Evolutionary conservation across 345 rosid genomes (phyloP), one percentile per base, ranked within the genome.

Genomic region (Barbarea vulgaris): DNA sequence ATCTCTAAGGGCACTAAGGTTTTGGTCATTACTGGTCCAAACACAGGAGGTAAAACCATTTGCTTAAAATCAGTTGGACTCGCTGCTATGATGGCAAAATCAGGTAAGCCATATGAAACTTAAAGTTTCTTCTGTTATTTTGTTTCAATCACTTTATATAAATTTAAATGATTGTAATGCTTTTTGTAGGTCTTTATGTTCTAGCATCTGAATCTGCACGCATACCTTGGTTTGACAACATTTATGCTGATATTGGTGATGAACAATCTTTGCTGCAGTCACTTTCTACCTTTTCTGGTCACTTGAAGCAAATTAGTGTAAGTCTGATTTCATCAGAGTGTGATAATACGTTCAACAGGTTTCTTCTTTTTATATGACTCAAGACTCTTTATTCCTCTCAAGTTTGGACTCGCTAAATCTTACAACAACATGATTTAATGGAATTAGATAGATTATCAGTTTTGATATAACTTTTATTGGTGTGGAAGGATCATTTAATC

Each of bases 171-270:
- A 18, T 41, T 34, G 31, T 24, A 19, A 52, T 59, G 41, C 21
- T 5, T 54, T 33, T 65, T 84, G 84, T 87, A 94, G 97, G 96
- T 67, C 89, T 91, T 75, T 69, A 90, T 84, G 89, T 95, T 73
- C 81, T 95, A 82, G 74, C 93, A 36, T 84, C 97, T 65, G 97
- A 94, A 80, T 86, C 96, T 69, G 95, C 85, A 18, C 86, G 84
- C 61, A 59, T 94, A 72, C 97, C 98, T 69, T 94, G 98, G 97
- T 85, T 94, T 81, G 97, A 94, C 84, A 85, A 83, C 53, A 83
- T 94, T 79, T 94, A 87, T 72, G 97, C 97, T 79, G 96, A 94
- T 79, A 91, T 94, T 81, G 97, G 97, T 15, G 97, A 91, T 77
- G 98, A 94, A 64, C 96, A 94, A 71, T 94, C 98, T 50, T 77